Evolutionary conservation across 192 early-diverging fungal species (phyloP), one percentile per base, ranked within the genome.

Genomic region (Entomortierella parvispora): DNA sequence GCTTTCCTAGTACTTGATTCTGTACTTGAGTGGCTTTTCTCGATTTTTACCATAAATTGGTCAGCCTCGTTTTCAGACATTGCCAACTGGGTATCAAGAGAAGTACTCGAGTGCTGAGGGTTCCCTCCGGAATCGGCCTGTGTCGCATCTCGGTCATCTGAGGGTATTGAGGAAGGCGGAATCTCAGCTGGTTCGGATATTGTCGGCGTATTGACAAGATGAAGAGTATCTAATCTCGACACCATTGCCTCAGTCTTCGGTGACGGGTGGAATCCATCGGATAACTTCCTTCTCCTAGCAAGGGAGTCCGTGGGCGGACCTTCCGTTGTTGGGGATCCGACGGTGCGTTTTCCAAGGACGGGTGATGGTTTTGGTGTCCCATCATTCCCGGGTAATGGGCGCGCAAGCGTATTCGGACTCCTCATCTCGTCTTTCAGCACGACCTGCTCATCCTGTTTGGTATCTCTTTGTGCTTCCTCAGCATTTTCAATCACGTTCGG

Each of bases 261-360:
- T 1, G 66, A 77, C 15, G 57, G 40, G 3, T 42, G 60, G 17
- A 54, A 22, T 15, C 28, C 60, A 56, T 76, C 71, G 6, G 74
- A 77, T 11, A 77, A 26, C 42, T 77, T 77, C 44, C 74, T 65
- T 8, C 63, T 51, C 29, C 62, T 65, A 10, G 66, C 47, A n/a
- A 77, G 20, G 3, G 74, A 47, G 4, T 68, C 61, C 18, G 63
- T 65, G 0, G 59, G 31, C 4, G 28, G 53, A 8, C 58, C 65
- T 0, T 50, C 74, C 3, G 34, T 58, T 0, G 54, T 34, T 20
- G 58, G 31, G 2, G 65, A 64, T 10, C 20, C 61, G 28, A 56
- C 60, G 4, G 59, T 46, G 23, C 74, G 65, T 48, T 77, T 77
- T 2, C 74, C 74, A 28, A 77, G 61, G 14, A 77, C 48, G 20